Evolutionary conservation across 2,329 filamentous ascomycete species (phyloP), one percentile per base, ranked within the genome.

Genomic region (Ophiostoma pallidulum): DNA sequence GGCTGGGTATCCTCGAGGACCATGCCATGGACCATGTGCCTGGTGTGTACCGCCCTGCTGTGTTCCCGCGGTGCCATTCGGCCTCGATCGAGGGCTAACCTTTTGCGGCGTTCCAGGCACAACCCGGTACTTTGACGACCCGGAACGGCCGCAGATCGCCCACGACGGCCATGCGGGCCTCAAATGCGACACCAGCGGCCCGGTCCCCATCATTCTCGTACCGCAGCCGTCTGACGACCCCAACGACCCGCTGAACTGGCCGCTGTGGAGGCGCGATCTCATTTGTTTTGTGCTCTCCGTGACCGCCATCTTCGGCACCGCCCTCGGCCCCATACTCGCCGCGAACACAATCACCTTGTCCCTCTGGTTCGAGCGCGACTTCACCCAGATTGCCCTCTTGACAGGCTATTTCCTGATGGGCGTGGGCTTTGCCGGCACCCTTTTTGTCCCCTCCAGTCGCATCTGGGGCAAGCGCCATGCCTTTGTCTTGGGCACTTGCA

Each of bases 391-490:
- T 49, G 89, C 89, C 3, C 70, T 92, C 12, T 68, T 95, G 35
- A 96, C 90, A 0, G 90, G 89, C 45, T 94, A 90, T 64, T 90
- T 88, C 62, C 74, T 96, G 18, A 77, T 90, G 24, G 91, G 88
- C 18, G 85, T 88, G 3, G 89, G 87, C 10, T 70, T 88, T 13
- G 84, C 84, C 1, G 89, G 86, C 43, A 79, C 92, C 62, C 73
- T 96, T 54, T 90, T 90, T 64, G 89, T 96, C 3, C 86, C 91
- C 0, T 86, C 84, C 1, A 88, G 86, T 18, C 79, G 90, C 49
- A 83, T 96, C 53, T 96, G 87, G 86, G 91, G 91, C 33, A 96
- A 95, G 66, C 77, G 90, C 35, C 91, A 96, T 68, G 68, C 89
- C 14, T 96, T 94, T 62, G 66, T 96, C 22, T 57, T 94, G 2